These are phyloP conservation scores for Ascochyta clinopodiicola DNA, from an alignment of 2,329 filamentous ascomycete species.

Conservation along the genomic window DNA sequence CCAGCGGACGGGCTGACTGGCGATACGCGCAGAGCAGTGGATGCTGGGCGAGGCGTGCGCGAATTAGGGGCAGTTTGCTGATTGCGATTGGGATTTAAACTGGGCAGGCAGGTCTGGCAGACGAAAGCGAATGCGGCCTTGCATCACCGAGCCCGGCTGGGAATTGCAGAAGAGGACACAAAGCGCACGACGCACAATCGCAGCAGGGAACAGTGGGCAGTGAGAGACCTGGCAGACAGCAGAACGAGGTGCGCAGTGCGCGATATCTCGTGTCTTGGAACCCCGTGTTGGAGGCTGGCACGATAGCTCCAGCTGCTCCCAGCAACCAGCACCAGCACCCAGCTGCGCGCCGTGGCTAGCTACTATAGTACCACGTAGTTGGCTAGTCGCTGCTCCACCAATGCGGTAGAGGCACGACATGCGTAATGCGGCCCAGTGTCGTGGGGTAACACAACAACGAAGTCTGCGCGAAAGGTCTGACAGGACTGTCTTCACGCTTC, in stretches of 20 bases:
- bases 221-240: background rate
- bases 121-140: slow-evolving; percentile 15
- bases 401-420: slow-evolving; percentile 4
- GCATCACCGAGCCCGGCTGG: slow-evolving; percentile 13
- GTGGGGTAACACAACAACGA: slow-evolving; percentile 12
- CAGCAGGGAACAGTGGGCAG: slow-evolving; percentile 1
- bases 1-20: background rate
- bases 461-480: background rate
- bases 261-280: slow-evolving; percentile 9
- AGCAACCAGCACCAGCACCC: background rate
- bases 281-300: slow-evolving; percentile 17
- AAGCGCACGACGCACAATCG: slow-evolving; percentile 3
- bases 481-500: background rate
- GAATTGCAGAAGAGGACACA: slow-evolving; percentile 3
- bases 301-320: slow-evolving; percentile 7
- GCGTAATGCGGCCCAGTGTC: slow-evolving; percentile 1
- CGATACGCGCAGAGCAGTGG: too few species aligned
- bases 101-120: slow-evolving; percentile 12
- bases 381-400: slow-evolving; percentile 9
- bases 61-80: slow-evolving; percentile 25
- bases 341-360: too few species aligned
- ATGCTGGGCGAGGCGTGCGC: slow-evolving; percentile 6
- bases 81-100: slow-evolving; percentile 14
- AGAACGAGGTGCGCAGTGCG: background rate
- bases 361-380: background rate